Evolutionary conservation across 306 rosid species (phyloP), one percentile per base, ranked within the genome.

Genomic region (Biancaea sappan): DNA sequence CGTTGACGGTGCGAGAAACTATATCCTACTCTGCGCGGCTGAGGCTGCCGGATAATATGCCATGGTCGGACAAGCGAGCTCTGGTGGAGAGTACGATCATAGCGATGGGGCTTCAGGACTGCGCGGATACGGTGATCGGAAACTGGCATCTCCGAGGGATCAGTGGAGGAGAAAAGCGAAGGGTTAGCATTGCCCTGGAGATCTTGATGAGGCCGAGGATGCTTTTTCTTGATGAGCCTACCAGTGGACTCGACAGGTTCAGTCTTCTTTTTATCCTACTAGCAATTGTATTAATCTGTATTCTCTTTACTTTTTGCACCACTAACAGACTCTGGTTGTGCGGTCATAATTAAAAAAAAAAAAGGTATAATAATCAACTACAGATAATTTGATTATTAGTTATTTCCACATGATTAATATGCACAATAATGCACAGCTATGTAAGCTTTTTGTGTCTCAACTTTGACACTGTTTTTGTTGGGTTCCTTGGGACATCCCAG

Each of bases 61-160:
- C 82, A 14, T 5, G 93, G 93, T 77, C 87, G 6, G 93, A 95
- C 56, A 94, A 95, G 78, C 57, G 84, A 29, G 92, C 93, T 1
- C 57, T 90, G 19, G 81, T 95, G 35, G 98, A 95, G 82, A 88
- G 98, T 40, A 95, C 98, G n/a, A 92, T 95, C 3, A 67, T 88
- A 8, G 98, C 88, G 62, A 95, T 95, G 99, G 99, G 99, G 6
- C 92, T 95, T 28, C 97, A 92, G 59, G 98, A 95, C 72, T 95
- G 99, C 72, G 98, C 99, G 0, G 98, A 95, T 60, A 95, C 98
- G 0, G 98, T 92, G 3, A 84, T 92, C 9, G 99, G 99, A 19
- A 95, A 95, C 63, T 95, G 99, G 99, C 99, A 95, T 75, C 76
- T 95, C 75, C 82, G 99, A 6, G 99, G 99, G 48, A 90, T 95